phyloP scores from a whole-genome alignment of 768 basidiomycete species.

The Tricholoma furcatifolium region DNA sequence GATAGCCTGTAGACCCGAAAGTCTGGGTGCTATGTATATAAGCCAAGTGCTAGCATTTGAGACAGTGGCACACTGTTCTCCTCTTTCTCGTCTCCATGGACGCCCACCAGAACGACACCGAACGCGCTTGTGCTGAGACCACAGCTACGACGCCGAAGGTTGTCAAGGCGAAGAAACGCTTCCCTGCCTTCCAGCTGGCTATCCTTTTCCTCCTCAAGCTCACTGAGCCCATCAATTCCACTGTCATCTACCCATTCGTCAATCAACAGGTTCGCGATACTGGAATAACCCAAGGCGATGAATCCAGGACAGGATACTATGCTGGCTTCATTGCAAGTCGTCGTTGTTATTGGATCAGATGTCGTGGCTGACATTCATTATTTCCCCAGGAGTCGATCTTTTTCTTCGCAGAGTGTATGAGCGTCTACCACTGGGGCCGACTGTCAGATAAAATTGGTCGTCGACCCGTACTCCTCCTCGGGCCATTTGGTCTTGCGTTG shows the following conservation, averaged over 20 bases:
- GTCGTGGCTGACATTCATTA: not conserved
- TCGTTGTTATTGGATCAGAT: not conserved
- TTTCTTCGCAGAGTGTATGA: slow-evolving; percentile 33
- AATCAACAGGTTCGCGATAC: slow-evolving; percentile 41
- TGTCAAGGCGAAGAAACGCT: slow-evolving; percentile 7
- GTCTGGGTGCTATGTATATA: not conserved
- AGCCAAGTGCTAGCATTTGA: not conserved
- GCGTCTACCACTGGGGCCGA: slow-evolving; percentile 32
- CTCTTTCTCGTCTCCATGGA: not conserved
- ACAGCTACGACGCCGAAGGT: not conserved
- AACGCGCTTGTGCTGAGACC: not conserved
- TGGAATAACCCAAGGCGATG: slow-evolving; percentile 41
- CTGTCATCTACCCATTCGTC: slow-evolving; percentile 45
- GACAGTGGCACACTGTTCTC: not conserved
- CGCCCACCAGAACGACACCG: slow-evolving; percentile 4
- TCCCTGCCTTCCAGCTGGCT: slow-evolving; percentile 27
- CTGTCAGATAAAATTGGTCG: slow-evolving; percentile 38
- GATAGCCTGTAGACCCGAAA: not conserved
- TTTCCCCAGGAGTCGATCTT: slow-evolving; percentile 38
- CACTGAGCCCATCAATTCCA: slow-evolving; percentile 27
- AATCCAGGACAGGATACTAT: slow-evolving; percentile 42
- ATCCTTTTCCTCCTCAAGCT: slow-evolving; percentile 33
- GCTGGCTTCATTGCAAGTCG: slow-evolving; percentile 42
- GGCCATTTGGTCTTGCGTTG: slow-evolving; percentile 29
- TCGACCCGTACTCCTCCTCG: slow-evolving; percentile 31